Percentiles rank a stretch among this genome's conserved stretches.
Evolutionary conservation across 2,329 filamentous ascomycete genomes (phyloP).

Genomic region (Corniculantispora saksenae): DNA sequence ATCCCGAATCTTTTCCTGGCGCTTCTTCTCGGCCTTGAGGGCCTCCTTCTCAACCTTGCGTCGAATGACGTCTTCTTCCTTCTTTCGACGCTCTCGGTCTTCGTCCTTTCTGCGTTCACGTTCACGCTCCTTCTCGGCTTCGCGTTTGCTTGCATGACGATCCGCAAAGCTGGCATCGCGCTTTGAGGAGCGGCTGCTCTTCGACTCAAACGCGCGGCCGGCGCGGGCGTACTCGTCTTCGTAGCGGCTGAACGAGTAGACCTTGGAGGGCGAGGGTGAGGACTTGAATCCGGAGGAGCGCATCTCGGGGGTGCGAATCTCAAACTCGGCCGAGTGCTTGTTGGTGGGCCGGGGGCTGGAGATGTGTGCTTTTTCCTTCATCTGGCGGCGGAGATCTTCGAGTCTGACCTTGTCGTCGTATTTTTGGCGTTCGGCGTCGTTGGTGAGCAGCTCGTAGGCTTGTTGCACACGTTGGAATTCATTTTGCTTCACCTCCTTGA

Average conservation of each 20-base stretch:
- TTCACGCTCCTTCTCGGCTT: conserved; percentile 40
- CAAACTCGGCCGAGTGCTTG: conserved; percentile 38
- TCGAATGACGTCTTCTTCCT: conserved; percentile 20
- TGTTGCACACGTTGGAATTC: conserved; percentile 92
- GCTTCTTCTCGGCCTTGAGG: conserved; percentile 37
- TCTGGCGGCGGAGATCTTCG: conserved; percentile 62
- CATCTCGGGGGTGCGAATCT: conserved; percentile 55
- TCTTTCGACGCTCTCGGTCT: conserved; percentile 23
- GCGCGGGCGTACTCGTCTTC: conserved; percentile 46
- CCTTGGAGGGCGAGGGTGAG: conserved; percentile 33
- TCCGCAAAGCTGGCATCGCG: conserved; percentile 51
- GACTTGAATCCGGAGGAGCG: conserved; percentile 44
- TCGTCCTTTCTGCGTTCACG: conserved; percentile 33
- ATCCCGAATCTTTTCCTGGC: conserved; percentile 36
- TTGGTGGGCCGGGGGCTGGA: conserved; percentile 46
- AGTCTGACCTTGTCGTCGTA: conserved; percentile 78
- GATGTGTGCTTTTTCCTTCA: conserved; percentile 44
- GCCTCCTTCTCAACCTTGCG: conserved; percentile 37
- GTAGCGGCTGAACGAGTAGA: conserved; percentile 41
- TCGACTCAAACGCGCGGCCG: conserved; percentile 45
- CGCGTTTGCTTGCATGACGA: conserved; percentile 43
- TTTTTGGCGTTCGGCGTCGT: conserved; percentile 68
- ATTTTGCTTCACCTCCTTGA: conserved; percentile 77
- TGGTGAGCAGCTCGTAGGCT: conserved; percentile 86
- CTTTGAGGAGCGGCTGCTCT: conserved; percentile 38